Base-by-base conservation (phyloP, 805 yeast species). In the Saturnispora sanitii region DNA sequence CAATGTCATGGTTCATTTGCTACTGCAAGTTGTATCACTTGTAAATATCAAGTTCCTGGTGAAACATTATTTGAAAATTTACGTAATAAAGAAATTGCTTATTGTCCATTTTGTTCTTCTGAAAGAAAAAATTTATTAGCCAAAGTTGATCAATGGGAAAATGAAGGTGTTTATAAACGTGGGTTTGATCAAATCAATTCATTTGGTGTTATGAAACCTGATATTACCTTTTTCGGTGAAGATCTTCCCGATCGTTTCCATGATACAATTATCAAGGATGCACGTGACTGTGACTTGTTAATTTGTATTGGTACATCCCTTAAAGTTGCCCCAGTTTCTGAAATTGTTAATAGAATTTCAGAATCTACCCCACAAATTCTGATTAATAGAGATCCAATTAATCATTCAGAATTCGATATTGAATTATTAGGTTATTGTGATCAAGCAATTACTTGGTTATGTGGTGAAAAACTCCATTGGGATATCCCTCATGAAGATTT, bases 1-100 rank as follows among this genome's bases (percentile, higher is more conserved):
- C 95, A 86, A 60, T 87, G 96, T 55, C 96, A 87, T 60, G 96
- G 96, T 1, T 83, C 94, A 2, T 87, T 87, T 60, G 95, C 94
- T 0, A 72, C 75, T 0, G 96, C 95, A 7, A 75, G 87, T 3
- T 87, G 96, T 55, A 68, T 78, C 27, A 77, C 88, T 3, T 87
- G 96, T 57, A 70, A 73, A 37, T 72, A 72, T 55, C 64, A 70
- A 53, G 74, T 78, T 6, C 72, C 74, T 2, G 96, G 96, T 15
- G 73, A 71, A 38, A 67, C 68, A 20, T 67, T 87, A 2, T 83
- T 67, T 52, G 69, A 70, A 12, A 73, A 72, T 40, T 77, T 87
- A 31, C 65, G 79, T 48, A 61, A 62, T 2, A 66, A 73, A 37
- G 73, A 73, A 42, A 62, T 87, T 22, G 86, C 95, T 2, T 59